Conservation (phyloP, 768 basidiomycete genomes). For the Trametes villosa region DNA sequence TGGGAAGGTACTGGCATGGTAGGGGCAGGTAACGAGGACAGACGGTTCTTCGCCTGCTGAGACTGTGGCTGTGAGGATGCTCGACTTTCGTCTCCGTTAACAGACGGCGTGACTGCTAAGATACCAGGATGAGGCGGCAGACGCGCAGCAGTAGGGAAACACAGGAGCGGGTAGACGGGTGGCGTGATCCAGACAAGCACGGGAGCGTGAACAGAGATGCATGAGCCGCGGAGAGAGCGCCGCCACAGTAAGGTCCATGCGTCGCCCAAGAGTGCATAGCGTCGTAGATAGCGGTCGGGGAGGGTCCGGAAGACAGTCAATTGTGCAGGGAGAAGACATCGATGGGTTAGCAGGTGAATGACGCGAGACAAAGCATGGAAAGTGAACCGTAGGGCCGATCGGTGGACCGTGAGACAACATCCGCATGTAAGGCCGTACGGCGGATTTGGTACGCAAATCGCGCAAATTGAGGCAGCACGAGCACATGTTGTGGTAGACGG, state of each 20-base stretch:
- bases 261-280: not conserved
- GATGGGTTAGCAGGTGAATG: not conserved
- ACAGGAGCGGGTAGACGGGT: no score
- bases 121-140: not conserved
- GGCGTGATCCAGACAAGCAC: not conserved
- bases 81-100: conserved; percentile 51
- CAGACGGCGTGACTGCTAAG: conserved; percentile 49
- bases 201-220: not conserved
- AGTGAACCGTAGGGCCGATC: not conserved
- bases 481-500: no score
- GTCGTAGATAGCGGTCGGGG: not conserved
- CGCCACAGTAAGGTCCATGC: conserved; percentile 1
- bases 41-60: conserved; percentile 50
- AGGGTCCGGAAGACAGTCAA: not conserved
- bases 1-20: conserved; percentile 53
- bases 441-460: not conserved
- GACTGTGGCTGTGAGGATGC: conserved; percentile 35
- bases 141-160: not conserved
- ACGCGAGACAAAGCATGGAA: not conserved
- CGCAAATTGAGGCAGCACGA: not conserved
- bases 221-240: not conserved
- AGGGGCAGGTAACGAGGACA: conserved; percentile 48
- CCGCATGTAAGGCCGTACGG: not conserved
- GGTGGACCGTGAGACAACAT: not conserved
- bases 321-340: no score